Evolutionary conservation across 306 rosid species (phyloP), one percentile per base, ranked within the genome.

Genomic region (Quercus dentata): DNA sequence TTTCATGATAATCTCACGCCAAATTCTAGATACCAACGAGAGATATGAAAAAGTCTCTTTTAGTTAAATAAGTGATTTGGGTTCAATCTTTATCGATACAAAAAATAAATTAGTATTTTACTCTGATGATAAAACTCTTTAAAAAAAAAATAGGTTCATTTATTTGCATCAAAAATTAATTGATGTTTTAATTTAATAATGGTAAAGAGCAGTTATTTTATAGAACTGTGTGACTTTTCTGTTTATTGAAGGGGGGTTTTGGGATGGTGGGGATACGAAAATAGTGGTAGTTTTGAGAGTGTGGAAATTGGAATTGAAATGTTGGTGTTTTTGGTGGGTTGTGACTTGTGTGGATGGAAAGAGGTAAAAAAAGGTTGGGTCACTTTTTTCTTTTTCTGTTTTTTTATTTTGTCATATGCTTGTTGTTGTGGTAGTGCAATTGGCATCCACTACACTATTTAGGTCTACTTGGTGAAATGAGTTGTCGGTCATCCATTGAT

Each of bases 31-130:
- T 38, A 38, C 2, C 44, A 6, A 38, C 10, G 0, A 6, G 2
- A 0, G 44, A 6, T 1, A 6, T 1, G 41, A 35, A 35, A 6
- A 38, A 38, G 0, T 6, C 1, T 6, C 1, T 1, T 0, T 6
- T 6, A 0, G 0, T 6, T 38, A 0, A 38, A 38, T 38, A 38
- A 38, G 0, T 0, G 0, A 38, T 38, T 0, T 38, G 7, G 0
- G 7, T 7, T 38, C 0, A 1, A 38, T 6, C 0, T 0, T 1
- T 7, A 0, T 0, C 0, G 0, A 38, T 0, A 7, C 0, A 0
- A 38, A 1, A 38, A 38, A 7, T 2, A 7, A 38, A 38, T 6
- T 38, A 1, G 9, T 6, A 0, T 35, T 0, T 35, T 35, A 0
- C 0, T 5, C 0, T 35, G 0, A 35, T 35, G 0, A 5, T 35